Conservation (phyloP, 2,329 filamentous ascomycete species). For the Colletotrichum salicis region DNA sequence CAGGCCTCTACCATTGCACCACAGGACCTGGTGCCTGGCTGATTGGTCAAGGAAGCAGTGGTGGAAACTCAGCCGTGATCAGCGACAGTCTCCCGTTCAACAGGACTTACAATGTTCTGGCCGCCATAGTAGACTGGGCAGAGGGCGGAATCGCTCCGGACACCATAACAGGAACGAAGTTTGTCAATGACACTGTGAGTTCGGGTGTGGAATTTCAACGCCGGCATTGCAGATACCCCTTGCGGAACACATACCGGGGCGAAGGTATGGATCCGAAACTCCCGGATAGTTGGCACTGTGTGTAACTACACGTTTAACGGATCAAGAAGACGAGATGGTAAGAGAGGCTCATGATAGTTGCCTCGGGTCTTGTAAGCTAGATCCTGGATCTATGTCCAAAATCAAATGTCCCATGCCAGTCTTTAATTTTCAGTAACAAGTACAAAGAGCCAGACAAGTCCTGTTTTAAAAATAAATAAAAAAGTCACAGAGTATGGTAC, state of each 20-base stretch:
- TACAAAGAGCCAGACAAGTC: no score
- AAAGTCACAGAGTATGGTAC: no score
- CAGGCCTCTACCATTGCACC: slow-evolving; percentile 63
- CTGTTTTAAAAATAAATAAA: no score
- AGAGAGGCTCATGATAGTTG: no score
- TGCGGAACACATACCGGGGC: background rate
- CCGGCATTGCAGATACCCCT: slow-evolving; percentile 22
- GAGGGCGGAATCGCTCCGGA: slow-evolving; percentile 55
- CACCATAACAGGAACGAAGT: slow-evolving; percentile 49
- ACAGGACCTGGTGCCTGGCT: slow-evolving; percentile 57
- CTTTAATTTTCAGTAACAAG: no score
- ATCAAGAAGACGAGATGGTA: no score
- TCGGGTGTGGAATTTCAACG: slow-evolving; percentile 25
- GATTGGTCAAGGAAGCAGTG: slow-evolving; percentile 40
- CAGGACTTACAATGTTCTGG: slow-evolving; percentile 55
- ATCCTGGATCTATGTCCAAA: no score
- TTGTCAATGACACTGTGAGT: slow-evolving; percentile 37
- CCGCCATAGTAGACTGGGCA: slow-evolving; percentile 61
- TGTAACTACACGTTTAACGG: background rate
- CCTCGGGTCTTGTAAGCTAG: no score
- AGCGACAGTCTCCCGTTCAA: slow-evolving; percentile 42
- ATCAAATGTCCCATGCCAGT: no score
- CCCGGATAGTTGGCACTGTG: slow-evolving; percentile 16
- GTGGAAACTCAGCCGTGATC: slow-evolving; percentile 8
- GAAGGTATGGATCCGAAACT: background rate